These are phyloP conservation scores for Sorghum bicolor DNA, from an alignment of 176 grass and related monocot species.

Conservation along the genomic window Sorghum_bicolor_NCBIv3 NC_012874.2:12000501-12001000, in stretches of 20 bases:
- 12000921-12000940: not conserved
- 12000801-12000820: not conserved
- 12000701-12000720: not conserved
- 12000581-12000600: not conserved
- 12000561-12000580: not conserved
- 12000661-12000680: not conserved
- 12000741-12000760: too few species aligned
- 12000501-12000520: constrained; percentile 96
- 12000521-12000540: constrained; percentile 96
- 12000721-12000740: not conserved
- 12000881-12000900: not conserved
- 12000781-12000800: not conserved
- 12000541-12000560: constrained; percentile 9
- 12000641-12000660: not conserved
- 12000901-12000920: not conserved
- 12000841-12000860: not conserved
- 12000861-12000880: not conserved
- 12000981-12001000: too few species aligned
- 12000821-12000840: not conserved
- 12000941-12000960: not conserved
- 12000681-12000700: not conserved
- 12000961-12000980: not conserved
- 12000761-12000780: too few species aligned
- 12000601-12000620: not conserved
- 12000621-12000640: not conserved